Conservation (phyloP, 139 green algal species). For the Monoraphidium neglectum region DNA sequence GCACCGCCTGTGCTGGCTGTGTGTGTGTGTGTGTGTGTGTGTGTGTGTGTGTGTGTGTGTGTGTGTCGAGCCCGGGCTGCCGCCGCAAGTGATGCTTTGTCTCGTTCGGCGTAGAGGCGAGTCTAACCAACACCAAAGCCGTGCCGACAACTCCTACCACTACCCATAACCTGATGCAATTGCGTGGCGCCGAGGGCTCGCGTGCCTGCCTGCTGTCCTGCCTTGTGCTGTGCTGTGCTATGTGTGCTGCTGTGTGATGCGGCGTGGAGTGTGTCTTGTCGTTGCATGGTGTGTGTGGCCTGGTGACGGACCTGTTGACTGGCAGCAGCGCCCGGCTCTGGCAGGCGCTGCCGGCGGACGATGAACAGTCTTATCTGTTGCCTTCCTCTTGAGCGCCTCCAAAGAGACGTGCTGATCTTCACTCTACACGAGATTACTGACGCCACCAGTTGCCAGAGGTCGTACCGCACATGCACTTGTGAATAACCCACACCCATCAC, state of each 20-base stretch:
- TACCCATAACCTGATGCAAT: conserved; percentile 57
- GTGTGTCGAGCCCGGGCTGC: too few species aligned
- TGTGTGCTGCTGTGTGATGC: neutral
- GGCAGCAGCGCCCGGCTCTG: too few species aligned
- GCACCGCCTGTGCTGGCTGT: neutral
- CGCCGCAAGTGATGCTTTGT: conserved; percentile 53
- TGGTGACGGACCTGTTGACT: too few species aligned
- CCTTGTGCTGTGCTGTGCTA: neutral
- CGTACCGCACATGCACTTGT: too few species aligned
- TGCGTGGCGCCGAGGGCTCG: neutral
- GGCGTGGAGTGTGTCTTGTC: neutral
- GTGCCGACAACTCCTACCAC: conserved; percentile 61
- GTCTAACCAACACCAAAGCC: conserved; percentile 42
- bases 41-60: conserved; percentile 1
- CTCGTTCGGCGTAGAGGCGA: conserved; percentile 63
- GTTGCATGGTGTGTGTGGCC: too few species aligned
- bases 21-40: neutral
- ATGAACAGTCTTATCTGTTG: conserved; percentile 30
- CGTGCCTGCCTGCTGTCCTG: neutral
- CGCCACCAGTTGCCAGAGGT: neutral
- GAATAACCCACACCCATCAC: neutral
- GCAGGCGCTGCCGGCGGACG: neutral
- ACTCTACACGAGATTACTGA: conserved; percentile 44
- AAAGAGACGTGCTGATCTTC: conserved; percentile 23
- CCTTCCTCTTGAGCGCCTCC: conserved; percentile 34